Evolutionary conservation across 2,329 filamentous ascomycete species (phyloP).

Genomic region (Neobulgaria alba): DNA sequence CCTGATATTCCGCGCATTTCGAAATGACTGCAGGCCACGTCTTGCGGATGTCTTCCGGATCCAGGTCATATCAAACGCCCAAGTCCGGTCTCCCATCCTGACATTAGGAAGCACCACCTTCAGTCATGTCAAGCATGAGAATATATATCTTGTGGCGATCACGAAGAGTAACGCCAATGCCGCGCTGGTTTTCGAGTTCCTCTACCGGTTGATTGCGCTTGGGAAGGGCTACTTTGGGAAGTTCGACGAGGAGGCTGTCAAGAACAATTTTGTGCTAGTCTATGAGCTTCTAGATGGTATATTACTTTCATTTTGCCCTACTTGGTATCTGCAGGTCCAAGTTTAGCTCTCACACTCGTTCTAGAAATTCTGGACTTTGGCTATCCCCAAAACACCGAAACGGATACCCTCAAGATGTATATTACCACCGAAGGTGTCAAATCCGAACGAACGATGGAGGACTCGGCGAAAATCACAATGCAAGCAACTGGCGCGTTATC

Average conservation of each 20-base stretch:
- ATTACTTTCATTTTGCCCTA: background rate
- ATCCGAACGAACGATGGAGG: conserved; percentile 74
- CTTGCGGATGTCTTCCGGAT: conserved; percentile 99
- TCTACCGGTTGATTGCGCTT: conserved; percentile 83
- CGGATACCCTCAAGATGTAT: conserved; percentile 99
- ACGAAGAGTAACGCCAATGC: conserved; percentile 99
- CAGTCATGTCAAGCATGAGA: conserved; percentile 98
- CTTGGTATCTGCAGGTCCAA: background rate
- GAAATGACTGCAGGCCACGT: conserved; percentile 94
- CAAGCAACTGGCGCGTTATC: conserved; percentile 95
- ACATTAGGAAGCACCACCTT: conserved; percentile 97
- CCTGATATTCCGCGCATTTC: conserved; percentile 97
- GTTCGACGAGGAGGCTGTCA: conserved; percentile 98
- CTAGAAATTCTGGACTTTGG: conserved; percentile 97
- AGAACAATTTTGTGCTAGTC: conserved; percentile 99
- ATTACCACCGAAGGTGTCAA: conserved; percentile 99
- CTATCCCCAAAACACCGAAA: conserved; percentile 98
- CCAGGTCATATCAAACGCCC: conserved; percentile 96
- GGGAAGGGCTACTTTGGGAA: conserved; percentile 97
- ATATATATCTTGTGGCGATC: conserved; percentile 94
- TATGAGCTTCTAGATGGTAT: conserved; percentile 92
- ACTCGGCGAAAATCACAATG: conserved; percentile 98
- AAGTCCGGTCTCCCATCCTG: conserved; percentile 94
- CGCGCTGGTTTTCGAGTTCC: conserved; percentile 93
- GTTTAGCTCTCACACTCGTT: conserved; percentile 8